Base-by-base conservation (phyloP, 2,329 filamentous ascomycete genomes). In the Penicillium sp. region DNA sequence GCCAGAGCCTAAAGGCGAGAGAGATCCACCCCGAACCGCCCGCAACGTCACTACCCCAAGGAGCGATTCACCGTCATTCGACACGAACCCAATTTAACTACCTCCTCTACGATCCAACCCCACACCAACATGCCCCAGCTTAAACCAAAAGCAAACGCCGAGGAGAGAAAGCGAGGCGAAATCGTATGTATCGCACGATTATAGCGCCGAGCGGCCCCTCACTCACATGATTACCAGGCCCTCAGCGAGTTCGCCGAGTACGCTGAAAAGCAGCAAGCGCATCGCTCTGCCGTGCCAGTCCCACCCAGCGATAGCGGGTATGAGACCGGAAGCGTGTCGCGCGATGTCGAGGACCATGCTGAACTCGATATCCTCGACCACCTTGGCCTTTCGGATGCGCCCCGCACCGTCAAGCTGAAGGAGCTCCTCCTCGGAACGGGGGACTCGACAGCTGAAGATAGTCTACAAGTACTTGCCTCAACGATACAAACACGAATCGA, bases 201-300 rank as follows among this genome's bases (percentile, higher is more conserved):
- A 13, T 38, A 17, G 26, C 22, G 10, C 15, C 19, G 24, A 33
- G 44, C 37, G 35, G 13, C 58, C 17, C 33, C 53, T 60, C 53
- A 58, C 64, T 68, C 26, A 65, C 59, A 60, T 55, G 28, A 38
- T 53, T 49, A 33, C 37, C 59, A 89, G 86, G 93, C 94, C 13
- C 85, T 99, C 59, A 95, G 91, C 81, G 95, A 98, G 72, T 99
- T 99, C 76, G 93, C 93, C 77, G 95, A 99, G 73, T 98, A 97
- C 73, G 95, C 97, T 68, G 93, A 98, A 78, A 91, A 93, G 76
- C 93, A 98, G 76, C 95, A 98, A 78, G 88, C 89, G 26, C 76
- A 73, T 28, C 78, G 79, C 45, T 72, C 75, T 15, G 69, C 66
- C 51, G 44, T 47, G 28, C 79, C 78, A 45, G 67, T 75, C 10